A percentile compares a stretch with the other conserved stretches of the same genome.
phyloP scores from a whole-genome alignment of 75 land plant species.

The Larix kaempferi region DNA sequence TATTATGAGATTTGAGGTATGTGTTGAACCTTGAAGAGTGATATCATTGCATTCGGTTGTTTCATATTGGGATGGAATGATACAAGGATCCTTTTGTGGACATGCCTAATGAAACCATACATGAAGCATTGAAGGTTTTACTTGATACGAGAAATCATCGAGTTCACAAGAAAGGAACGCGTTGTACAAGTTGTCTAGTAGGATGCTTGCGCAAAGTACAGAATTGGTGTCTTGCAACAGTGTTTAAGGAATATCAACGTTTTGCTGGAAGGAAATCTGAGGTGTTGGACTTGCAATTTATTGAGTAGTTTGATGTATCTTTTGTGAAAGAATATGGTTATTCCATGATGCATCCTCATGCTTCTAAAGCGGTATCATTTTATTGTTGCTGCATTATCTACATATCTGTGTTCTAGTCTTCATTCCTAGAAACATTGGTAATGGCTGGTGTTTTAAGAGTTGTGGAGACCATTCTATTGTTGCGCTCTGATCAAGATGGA shows the following conservation, averaged over 20 bases:
- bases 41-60: too few species aligned
- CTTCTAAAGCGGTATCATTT: slow-evolving; percentile 5
- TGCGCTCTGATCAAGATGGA: too few species aligned
- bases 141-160: slow-evolving; percentile 58
- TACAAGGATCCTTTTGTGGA: slow-evolving; percentile 67
- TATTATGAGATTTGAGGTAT: too few species aligned
- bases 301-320: slow-evolving; percentile 57
- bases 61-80: too few species aligned
- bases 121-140: slow-evolving; percentile 36
- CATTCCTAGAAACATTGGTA: too few species aligned
- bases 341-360: slow-evolving; percentile 11
- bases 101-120: slow-evolving; percentile 47
- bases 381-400: too few species aligned
- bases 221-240: slow-evolving; percentile 52
- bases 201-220: slow-evolving; percentile 68
- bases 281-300: slow-evolving; percentile 49
- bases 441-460: too few species aligned
- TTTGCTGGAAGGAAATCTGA: slow-evolving; percentile 55
- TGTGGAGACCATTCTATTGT: too few species aligned
- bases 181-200: slow-evolving; percentile 61
- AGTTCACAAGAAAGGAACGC: slow-evolving; percentile 16
- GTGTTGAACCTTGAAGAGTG: too few species aligned
- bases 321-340: slow-evolving; percentile 24
- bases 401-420: too few species aligned
- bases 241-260: slow-evolving; percentile 57